These are phyloP conservation scores for Nissolia schottii DNA, from an alignment of 306 rosid species.

Conservation along the genomic window DNA sequence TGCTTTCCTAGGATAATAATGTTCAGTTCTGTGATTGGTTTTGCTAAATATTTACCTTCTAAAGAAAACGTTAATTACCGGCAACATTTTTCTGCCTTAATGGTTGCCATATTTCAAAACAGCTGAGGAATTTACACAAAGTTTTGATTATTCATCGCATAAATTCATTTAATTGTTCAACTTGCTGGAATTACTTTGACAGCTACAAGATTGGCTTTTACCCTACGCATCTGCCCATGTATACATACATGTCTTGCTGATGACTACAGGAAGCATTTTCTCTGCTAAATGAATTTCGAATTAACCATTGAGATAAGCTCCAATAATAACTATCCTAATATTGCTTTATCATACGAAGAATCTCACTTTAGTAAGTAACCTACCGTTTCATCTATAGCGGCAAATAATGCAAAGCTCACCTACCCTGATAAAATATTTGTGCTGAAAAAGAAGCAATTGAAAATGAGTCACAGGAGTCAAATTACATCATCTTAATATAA, in stretches of 20 bases:
- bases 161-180: constrained; percentile 1
- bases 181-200: background rate
- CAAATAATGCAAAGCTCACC: constrained; percentile 35
- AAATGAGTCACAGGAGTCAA: constrained; percentile 18
- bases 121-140: background rate
- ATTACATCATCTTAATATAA: constrained; percentile 13
- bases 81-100: background rate
- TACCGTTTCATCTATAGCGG: constrained; percentile 22
- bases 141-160: background rate
- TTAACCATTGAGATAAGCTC: background rate
- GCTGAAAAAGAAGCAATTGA: constrained; percentile 9
- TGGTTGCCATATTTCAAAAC: background rate
- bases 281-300: background rate
- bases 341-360: constrained; percentile 11
- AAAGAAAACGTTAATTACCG: background rate
- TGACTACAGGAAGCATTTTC: background rate
- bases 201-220: background rate
- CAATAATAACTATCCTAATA: constrained; percentile 1
- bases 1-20: background rate
- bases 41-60: background rate
- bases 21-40: background rate
- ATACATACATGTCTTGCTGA: background rate
- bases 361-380: constrained; percentile 43
- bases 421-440: constrained; percentile 18
- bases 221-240: background rate